These are phyloP conservation scores for Stylosanthes scabra DNA, from an alignment of 331 rosid species.

Conservation along the genomic window DNA sequence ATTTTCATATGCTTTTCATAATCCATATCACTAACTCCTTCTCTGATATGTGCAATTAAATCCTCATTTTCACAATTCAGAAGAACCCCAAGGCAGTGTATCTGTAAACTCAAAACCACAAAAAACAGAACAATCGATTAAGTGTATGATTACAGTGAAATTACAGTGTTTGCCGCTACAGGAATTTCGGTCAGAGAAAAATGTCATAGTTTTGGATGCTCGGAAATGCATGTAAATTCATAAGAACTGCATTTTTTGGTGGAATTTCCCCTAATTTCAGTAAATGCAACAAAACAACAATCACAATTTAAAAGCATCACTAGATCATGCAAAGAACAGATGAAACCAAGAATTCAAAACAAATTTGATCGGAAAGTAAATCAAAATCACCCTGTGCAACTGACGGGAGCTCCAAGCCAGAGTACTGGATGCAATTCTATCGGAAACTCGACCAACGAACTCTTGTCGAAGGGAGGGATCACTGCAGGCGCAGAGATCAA, in stretches of 20 bases:
- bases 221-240: neutral
- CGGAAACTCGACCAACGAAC: constrained; percentile 63
- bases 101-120: constrained; percentile 52
- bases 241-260: no score
- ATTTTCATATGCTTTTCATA: no score
- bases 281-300: neutral
- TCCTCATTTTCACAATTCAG: constrained; percentile 63
- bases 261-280: neutral
- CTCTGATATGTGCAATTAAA: constrained; percentile 58
- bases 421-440: constrained; percentile 61
- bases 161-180: neutral
- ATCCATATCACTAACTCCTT: neutral
- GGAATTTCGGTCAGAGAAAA: neutral
- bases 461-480: constrained; percentile 48
- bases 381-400: constrained; percentile 58
- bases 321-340: neutral
- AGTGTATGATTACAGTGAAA: neutral
- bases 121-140: neutral
- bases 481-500: constrained; percentile 42
- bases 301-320: neutral
- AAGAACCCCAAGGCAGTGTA: constrained; percentile 85
- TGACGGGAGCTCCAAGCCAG: constrained; percentile 83
- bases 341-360: neutral
- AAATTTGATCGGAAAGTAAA: neutral
- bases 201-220: neutral